Conservation (phyloP, 1,139 yeast genomes). For the Suhomyces bribrorum region DNA sequence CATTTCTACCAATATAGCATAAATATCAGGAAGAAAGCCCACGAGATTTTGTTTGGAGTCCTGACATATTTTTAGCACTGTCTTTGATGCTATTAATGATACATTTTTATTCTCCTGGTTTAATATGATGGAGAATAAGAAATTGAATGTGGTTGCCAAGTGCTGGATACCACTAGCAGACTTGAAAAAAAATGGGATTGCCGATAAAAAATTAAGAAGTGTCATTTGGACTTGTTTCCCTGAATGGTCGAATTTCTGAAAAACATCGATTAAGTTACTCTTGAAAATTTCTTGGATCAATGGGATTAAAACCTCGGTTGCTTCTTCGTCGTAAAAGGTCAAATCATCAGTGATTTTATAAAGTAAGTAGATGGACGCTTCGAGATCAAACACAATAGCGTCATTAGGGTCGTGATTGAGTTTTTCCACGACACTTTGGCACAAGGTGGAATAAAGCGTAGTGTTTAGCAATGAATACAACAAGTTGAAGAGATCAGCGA, state of each 20-base stretch:
- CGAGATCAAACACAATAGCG: conserved; percentile 43
- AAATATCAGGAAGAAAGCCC: conserved; percentile 53
- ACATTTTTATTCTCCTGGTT: conserved; percentile 21
- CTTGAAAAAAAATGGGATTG: conserved; percentile 56
- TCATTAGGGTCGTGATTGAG: background rate
- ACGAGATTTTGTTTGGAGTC: conserved; percentile 53
- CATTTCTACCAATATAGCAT: conserved; percentile 53
- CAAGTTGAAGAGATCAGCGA: conserved; percentile 73
- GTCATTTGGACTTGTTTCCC: conserved; percentile 26
- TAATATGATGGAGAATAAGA: conserved; percentile 39
- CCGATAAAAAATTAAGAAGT: conserved; percentile 53
- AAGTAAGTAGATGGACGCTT: conserved; percentile 67
- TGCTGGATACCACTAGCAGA: conserved; percentile 35
- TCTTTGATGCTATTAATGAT: conserved; percentile 52
- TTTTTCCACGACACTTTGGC: conserved; percentile 9
- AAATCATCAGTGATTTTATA: conserved; percentile 55
- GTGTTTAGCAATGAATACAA: conserved; percentile 65
- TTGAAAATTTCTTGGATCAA: conserved; percentile 29
- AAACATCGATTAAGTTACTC: conserved; percentile 25
- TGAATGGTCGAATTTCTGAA: conserved; percentile 16
- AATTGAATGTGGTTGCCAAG: conserved; percentile 52
- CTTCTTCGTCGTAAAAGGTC: conserved; percentile 43
- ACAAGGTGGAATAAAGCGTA: conserved; percentile 40
- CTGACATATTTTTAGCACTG: conserved; percentile 63
- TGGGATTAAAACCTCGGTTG: conserved; percentile 26